Evolutionary conservation across 202 grass and related monocot species (phyloP).

Genomic region (Setaria italica): DNA sequence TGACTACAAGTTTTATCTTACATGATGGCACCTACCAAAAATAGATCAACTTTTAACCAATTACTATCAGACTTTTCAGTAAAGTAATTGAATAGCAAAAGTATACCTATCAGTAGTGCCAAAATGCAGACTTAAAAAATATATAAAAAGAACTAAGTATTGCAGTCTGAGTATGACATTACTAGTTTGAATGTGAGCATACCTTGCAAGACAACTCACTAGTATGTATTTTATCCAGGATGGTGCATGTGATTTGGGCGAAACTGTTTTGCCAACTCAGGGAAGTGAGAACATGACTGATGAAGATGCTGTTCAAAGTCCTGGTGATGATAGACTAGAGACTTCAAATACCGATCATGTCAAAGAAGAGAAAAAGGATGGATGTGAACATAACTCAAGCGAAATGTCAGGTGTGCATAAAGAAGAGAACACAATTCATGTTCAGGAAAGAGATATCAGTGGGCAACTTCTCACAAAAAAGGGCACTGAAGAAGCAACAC

Average conservation of each 20-base stretch:
- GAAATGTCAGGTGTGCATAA: conserved; percentile 17
- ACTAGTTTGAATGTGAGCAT: conserved; percentile 28
- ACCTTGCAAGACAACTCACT: conserved; percentile 27
- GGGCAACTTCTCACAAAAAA: not conserved
- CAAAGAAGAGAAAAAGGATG: conserved; percentile 42
- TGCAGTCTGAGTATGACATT: conserved; percentile 22
- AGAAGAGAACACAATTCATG: conserved; percentile 28
- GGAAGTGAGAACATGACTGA: conserved; percentile 12
- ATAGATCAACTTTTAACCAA: conserved; percentile 19
- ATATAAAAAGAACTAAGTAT: not conserved
- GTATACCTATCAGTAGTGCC: not conserved
- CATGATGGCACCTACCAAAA: conserved; percentile 24
- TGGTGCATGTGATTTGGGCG: conserved; percentile 30
- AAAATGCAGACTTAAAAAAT: conserved; percentile 27
- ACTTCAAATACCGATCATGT: conserved; percentile 39
- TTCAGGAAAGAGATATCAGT: conserved; percentile 20
- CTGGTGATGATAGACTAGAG: conserved; percentile 34
- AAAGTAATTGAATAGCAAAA: conserved; percentile 17
- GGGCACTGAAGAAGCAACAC: conserved; percentile 9
- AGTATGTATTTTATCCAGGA: conserved; percentile 47
- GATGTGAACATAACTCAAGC: conserved; percentile 38
- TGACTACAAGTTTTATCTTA: conserved; percentile 19
- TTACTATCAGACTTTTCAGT: conserved; percentile 17
- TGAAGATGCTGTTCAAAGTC: conserved; percentile 33
- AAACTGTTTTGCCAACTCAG: conserved; percentile 39